Evolutionary conservation across 306 rosid species (phyloP).

Genomic region (Ochetophila trinervis): DNA sequence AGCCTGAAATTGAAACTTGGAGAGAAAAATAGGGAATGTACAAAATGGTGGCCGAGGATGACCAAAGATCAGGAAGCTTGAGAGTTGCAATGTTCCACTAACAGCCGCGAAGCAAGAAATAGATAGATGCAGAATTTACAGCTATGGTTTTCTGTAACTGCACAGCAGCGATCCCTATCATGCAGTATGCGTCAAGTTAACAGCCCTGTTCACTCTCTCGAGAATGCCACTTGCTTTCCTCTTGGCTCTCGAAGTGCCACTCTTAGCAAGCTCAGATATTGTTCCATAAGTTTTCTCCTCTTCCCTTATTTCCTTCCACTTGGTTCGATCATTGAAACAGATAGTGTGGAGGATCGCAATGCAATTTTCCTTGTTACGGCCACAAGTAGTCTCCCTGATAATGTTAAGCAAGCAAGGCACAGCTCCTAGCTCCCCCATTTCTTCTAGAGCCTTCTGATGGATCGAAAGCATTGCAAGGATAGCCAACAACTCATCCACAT

Average conservation of each 20-base stretch:
- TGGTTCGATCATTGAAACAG: slow-evolving; percentile 62
- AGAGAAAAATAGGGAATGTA: slow-evolving; percentile 38
- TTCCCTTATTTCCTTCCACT: slow-evolving; percentile 77
- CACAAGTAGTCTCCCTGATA: slow-evolving; percentile 61
- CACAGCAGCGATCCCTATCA: slow-evolving; percentile 26
- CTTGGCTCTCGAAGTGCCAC: slow-evolving; percentile 91
- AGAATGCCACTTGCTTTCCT: slow-evolving; percentile 85
- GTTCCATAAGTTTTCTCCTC: slow-evolving; percentile 65
- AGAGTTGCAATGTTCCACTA: slow-evolving; percentile 19
- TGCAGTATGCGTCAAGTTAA: slow-evolving; percentile 81
- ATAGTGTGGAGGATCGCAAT: slow-evolving; percentile 65
- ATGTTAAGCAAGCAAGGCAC: slow-evolving; percentile 59
- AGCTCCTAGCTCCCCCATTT: slow-evolving; percentile 75
- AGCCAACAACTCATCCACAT: slow-evolving; percentile 64
- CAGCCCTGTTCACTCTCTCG: slow-evolving; percentile 75
- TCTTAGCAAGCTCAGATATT: slow-evolving; percentile 64
- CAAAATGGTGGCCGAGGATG: slow-evolving; percentile 36
- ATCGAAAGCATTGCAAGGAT: slow-evolving; percentile 75
- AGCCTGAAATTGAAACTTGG: slow-evolving; percentile 26
- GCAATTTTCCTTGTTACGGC: slow-evolving; percentile 78
- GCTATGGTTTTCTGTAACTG: slow-evolving; percentile 20
- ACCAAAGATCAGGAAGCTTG: slow-evolving; percentile 21
- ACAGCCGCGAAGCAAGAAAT: slow-evolving; percentile 17
- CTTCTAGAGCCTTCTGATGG: slow-evolving; percentile 65
- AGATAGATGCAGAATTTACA: slow-evolving; percentile 62